Evolutionary conservation across 2,329 filamentous ascomycete genomes (phyloP).

Genomic region (Scytalidium lignicola): DNA sequence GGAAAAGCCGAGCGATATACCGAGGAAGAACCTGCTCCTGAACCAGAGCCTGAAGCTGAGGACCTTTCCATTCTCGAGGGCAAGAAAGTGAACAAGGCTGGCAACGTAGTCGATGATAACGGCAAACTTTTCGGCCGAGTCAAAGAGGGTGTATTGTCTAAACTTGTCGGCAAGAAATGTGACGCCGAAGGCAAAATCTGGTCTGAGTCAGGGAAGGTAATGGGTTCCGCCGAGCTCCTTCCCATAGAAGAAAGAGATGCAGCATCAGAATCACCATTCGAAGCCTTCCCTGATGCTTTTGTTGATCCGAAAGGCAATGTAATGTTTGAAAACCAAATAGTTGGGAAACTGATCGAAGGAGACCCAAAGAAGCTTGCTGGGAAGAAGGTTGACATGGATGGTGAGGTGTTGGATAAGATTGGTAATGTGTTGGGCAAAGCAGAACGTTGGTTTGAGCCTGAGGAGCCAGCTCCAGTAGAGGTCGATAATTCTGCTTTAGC

Average conservation of each 20-base stretch:
- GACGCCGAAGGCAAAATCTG: constrained; percentile 67
- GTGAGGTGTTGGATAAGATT: constrained; percentile 62
- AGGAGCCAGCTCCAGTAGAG: constrained; percentile 39
- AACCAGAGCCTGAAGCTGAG: constrained; percentile 15
- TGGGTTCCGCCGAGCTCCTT: constrained; percentile 63
- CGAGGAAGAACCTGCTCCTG: constrained; percentile 20
- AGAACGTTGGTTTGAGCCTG: constrained; percentile 58
- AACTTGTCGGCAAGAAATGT: constrained; percentile 58
- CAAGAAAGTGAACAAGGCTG: constrained; percentile 53
- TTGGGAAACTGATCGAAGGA: constrained; percentile 58
- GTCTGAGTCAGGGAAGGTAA: constrained; percentile 63
- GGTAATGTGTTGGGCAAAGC: constrained; percentile 63
- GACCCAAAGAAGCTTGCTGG: constrained; percentile 60
- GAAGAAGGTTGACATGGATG: constrained; percentile 62
- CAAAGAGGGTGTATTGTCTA: constrained; percentile 56
- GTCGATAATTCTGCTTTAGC: constrained; percentile 57
- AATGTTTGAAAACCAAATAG: constrained; percentile 45
- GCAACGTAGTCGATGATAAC: constrained; percentile 50
- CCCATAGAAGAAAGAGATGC: constrained; percentile 49
- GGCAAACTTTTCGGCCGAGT: constrained; percentile 56
- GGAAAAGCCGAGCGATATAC: constrained; percentile 27
- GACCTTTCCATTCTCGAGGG: constrained; percentile 48
- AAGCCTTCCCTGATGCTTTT: constrained; percentile 50
- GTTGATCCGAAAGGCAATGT: constrained; percentile 51
- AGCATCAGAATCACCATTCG: constrained; percentile 46